These are phyloP conservation scores for Gleditsia sinensis DNA, from an alignment of 306 rosid genomes.

Conservation along the genomic window DNA sequence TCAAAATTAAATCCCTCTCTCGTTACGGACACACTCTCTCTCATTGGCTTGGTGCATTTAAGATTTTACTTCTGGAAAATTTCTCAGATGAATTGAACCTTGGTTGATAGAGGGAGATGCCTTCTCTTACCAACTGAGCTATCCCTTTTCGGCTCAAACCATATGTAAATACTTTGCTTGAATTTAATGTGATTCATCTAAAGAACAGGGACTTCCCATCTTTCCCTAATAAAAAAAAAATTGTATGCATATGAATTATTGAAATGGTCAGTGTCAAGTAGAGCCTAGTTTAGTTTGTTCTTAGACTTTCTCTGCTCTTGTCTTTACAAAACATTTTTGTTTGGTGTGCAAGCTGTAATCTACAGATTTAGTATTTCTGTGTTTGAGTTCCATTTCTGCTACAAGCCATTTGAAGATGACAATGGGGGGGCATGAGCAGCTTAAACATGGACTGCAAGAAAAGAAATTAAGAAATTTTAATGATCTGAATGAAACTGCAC, in stretches of 20 bases:
- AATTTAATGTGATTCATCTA: background rate
- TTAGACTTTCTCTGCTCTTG: background rate
- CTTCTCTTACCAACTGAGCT: too few species aligned
- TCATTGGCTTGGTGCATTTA: too few species aligned
- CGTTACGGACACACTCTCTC: too few species aligned
- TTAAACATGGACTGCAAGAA: background rate
- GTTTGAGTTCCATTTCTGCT: background rate
- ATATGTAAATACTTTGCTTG: conserved; percentile 5
- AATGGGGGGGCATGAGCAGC: conserved; percentile 15
- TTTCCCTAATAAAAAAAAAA: background rate
- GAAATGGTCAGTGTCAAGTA: background rate
- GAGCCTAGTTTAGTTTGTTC: conserved; percentile 2
- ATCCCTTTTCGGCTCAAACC: too few species aligned
- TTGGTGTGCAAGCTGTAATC: conserved; percentile 21
- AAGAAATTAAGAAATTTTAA: conserved; percentile 1
- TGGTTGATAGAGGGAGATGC: too few species aligned
- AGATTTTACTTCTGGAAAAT: too few species aligned
- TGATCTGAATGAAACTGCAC: conserved; percentile 34
- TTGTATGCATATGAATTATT: background rate
- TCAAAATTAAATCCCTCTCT: too few species aligned
- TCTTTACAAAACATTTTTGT: conserved; percentile 1
- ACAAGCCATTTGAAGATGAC: conserved; percentile 24
- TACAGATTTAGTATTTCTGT: conserved; percentile 3
- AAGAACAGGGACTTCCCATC: background rate
- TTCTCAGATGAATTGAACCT: too few species aligned